Base-by-base conservation (phyloP, 768 basidiomycete genomes). In the Rhodosporidiobolus sp. region DNA sequence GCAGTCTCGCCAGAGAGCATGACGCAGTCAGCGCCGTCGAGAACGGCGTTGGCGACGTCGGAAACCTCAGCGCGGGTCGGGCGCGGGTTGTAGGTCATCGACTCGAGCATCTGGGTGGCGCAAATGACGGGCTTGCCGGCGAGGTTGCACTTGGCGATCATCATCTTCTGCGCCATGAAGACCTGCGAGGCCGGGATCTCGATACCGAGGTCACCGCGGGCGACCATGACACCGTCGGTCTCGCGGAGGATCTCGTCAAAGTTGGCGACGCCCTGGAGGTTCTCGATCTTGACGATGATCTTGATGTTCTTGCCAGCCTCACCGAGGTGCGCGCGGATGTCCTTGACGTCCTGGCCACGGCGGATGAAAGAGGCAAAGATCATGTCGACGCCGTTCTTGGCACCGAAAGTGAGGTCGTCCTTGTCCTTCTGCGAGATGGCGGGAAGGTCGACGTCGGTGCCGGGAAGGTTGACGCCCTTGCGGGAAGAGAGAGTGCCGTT, bases 1-100 rank as follows among this genome's bases (percentile, higher is more conserved):
- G 96, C 96, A 67, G 96, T 99, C 84, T 99, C 96, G 71, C 96
- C 96, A 30, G 95, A 97, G 81, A 99, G 84, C 96, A 99, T 99
- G 82, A 99, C 96, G 82, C 96, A 98, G 84, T 99, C 96, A 54
- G 96, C 88, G 70, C 96, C 96, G 81, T 99, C 96, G 60, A 99
- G 88, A 68, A 99, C 94, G 76, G 96, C 96, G 83, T 99, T 99
- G 79, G 96, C 96, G 67, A 98, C 96, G 80, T 99, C 96, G 81
- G 94, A 98, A 72, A 99, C 87, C 84, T 99, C 96, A 53, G 96
- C 96, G 81, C 96, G 94, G 79, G 96, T 99, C 56, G 96, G 96
- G 69, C 96, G 86, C 63, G 96, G 96, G 86, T 99, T 99, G 85
- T 93, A 94, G 54, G 78, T 79, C 79, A 79, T 79, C 43, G 74